These are phyloP conservation scores for Solanum tacnaense DNA, from an alignment of 257 asterid genomes.

Conservation along the genomic window DNA sequence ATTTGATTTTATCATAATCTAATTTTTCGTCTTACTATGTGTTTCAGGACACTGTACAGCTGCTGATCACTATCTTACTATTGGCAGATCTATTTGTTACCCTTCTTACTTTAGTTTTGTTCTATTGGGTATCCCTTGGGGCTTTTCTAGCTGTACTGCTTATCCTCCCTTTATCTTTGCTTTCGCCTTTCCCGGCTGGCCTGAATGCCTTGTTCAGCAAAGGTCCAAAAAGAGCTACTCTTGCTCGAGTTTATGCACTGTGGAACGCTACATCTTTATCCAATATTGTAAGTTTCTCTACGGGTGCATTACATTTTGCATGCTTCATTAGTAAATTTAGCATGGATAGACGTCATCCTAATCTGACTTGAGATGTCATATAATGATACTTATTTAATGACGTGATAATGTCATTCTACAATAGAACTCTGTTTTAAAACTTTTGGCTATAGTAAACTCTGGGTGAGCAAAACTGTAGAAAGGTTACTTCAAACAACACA, in stretches of 20 bases:
- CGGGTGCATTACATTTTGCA: not conserved
- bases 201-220: constrained; percentile 82
- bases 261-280: constrained; percentile 88
- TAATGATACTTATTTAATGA: not conserved
- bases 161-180: constrained; percentile 86
- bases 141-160: constrained; percentile 87
- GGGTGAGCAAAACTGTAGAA: not conserved
- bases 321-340: not conserved
- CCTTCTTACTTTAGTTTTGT: constrained; percentile 67
- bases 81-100: constrained; percentile 80
- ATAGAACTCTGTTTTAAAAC: not conserved
- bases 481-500: not conserved
- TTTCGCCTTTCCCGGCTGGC: constrained; percentile 94
- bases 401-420: not conserved
- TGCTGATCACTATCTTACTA: constrained; percentile 73
- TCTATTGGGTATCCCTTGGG: constrained; percentile 88
- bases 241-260: constrained; percentile 82
- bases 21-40: constrained; percentile 2
- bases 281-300: constrained; percentile 51
- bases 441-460: not conserved
- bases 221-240: constrained; percentile 84
- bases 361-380: not conserved
- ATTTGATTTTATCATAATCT: not conserved
- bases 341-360: not conserved
- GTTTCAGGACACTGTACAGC: constrained; percentile 86